These are phyloP conservation scores for Geranium rotundifolium DNA, from an alignment of 345 rosid genomes.

Conservation along the genomic window DNA sequence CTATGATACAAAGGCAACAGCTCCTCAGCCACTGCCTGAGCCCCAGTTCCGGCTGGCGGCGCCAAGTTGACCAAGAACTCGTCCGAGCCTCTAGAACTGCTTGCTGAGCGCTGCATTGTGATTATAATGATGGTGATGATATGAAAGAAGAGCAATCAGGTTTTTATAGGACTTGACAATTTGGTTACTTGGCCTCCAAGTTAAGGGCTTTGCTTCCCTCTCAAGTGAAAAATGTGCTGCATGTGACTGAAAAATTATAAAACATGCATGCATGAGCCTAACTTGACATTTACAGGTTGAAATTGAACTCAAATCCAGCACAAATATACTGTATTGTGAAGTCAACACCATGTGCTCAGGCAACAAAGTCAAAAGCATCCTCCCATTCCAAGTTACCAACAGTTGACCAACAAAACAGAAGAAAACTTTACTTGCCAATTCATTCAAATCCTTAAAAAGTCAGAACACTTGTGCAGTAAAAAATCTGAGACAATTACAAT, in stretches of 20 bases:
- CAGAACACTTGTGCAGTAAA: too few relatives aligned
- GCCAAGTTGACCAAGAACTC: constrained; percentile 33
- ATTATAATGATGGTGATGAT: not conserved
- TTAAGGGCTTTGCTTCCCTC: not conserved
- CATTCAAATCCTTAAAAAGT: too few relatives aligned
- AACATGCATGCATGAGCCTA: too few relatives aligned
- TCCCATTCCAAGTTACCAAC: too few relatives aligned
- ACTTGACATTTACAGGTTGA: too few relatives aligned
- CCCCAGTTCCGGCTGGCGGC: constrained; percentile 1
- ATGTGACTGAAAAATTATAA: not conserved
- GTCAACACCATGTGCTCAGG: too few relatives aligned
- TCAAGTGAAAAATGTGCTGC: not conserved
- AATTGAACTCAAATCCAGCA: too few relatives aligned
- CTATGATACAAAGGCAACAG: constrained; percentile 15
- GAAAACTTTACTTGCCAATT: too few relatives aligned
- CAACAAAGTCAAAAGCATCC: too few relatives aligned
- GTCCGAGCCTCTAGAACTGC: constrained; percentile 27
- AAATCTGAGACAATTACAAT: too few relatives aligned
- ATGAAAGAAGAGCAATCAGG: not conserved
- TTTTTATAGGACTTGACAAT: not conserved
- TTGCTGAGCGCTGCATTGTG: constrained; percentile 35
- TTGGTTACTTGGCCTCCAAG: not conserved
- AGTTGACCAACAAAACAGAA: too few relatives aligned
- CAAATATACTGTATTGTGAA: too few relatives aligned
- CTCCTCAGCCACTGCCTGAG: constrained; percentile 7